Conservation (phyloP, 768 basidiomycete genomes). For the Hygrophoropsis aurantiaca region DNA sequence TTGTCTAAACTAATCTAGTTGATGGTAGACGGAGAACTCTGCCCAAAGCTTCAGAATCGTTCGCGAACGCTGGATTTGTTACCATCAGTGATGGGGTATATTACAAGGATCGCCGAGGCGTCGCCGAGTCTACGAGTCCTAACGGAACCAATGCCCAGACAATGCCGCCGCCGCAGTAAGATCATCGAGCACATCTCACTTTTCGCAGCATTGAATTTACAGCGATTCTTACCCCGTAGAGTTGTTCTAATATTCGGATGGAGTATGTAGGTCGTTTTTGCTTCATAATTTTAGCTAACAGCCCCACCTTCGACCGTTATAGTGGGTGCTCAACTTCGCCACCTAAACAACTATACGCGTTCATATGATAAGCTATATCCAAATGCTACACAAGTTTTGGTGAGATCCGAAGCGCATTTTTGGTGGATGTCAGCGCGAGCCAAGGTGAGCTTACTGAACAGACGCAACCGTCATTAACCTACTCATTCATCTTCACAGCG, state of each 20-base stretch:
- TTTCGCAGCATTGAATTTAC: not conserved
- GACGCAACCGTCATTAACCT: not conserved
- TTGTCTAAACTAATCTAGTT: too few relatives aligned
- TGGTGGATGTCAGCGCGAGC: constrained; percentile 13
- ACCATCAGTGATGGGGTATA: constrained; percentile 15
- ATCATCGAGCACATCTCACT: not conserved
- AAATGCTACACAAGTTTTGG: constrained; percentile 23
- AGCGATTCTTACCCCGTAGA: constrained; percentile 7
- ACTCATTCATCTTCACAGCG: constrained; percentile 12
- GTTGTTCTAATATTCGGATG: constrained; percentile 30
- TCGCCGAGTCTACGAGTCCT: not conserved
- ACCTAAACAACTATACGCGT: constrained; percentile 23
- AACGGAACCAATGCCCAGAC: not conserved
- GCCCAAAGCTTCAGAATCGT: too few relatives aligned
- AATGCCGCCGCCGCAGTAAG: constrained; percentile 19
- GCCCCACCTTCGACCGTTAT: not conserved
- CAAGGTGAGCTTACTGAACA: constrained; percentile 10
- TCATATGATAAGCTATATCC: constrained; percentile 25
- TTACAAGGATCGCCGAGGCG: constrained; percentile 9
- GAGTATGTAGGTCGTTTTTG: constrained; percentile 15
- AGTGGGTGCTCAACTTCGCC: constrained; percentile 27
- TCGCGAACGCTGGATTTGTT: constrained; percentile 12
- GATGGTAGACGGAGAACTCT: too few relatives aligned
- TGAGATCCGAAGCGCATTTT: constrained; percentile 20
- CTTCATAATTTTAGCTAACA: not conserved